phyloP scores from a whole-genome alignment of 768 basidiomycete genomes.

The Floccularia luteovirens region DNA sequence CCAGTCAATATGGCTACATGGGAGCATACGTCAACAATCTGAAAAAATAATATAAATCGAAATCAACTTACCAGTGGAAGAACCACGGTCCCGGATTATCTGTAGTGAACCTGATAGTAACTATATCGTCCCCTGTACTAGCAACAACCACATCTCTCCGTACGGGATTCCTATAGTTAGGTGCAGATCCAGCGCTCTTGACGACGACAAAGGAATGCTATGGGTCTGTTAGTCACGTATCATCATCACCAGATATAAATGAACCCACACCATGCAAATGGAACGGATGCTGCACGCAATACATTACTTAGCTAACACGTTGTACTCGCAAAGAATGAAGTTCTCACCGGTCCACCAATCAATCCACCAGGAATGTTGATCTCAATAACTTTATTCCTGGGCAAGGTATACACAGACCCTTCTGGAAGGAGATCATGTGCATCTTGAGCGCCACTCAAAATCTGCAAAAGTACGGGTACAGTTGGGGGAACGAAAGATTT shows the following conservation, averaged over 20 bases:
- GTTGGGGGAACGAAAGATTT: conserved; percentile 24
- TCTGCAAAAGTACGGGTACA: conserved; percentile 38
- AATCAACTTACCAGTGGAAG: conserved; percentile 29
- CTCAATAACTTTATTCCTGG: conserved; percentile 38
- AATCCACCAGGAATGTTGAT: conserved; percentile 29
- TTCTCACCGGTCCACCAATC: conserved; percentile 23
- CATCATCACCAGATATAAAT: conserved; percentile 1
- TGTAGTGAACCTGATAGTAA: conserved; percentile 55
- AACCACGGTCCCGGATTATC: conserved; percentile 66
- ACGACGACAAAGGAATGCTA: conserved; percentile 25
- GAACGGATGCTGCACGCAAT: conserved; percentile 10
- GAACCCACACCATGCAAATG: conserved; percentile 11
- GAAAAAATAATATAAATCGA: background rate
- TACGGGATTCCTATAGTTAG: conserved; percentile 46
- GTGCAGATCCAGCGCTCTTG: conserved; percentile 26
- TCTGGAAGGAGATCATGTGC: conserved; percentile 25
- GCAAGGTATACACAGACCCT: conserved; percentile 34
- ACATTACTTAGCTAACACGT: background rate
- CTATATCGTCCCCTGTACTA: conserved; percentile 26
- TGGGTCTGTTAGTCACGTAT: conserved; percentile 14
- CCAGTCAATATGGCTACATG: conserved; percentile 32
- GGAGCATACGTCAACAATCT: background rate
- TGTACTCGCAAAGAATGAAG: background rate
- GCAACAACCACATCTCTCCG: conserved; percentile 50
- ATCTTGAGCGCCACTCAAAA: conserved; percentile 27